Base-by-base conservation (phyloP, 2,329 filamentous ascomycete genomes). In the Ophiostoma himal-ulmi region DNA sequence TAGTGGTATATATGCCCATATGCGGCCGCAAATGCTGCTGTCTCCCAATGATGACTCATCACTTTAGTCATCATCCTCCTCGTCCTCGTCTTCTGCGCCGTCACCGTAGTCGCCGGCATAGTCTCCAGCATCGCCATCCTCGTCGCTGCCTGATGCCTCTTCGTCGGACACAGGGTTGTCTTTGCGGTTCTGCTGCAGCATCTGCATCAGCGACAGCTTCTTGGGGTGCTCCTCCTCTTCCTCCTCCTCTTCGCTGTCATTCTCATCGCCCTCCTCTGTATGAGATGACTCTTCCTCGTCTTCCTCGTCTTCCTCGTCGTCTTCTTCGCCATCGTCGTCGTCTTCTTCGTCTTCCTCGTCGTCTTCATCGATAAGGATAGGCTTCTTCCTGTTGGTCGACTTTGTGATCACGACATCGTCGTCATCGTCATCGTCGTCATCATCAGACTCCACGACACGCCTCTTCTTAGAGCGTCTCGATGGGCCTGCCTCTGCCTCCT, bases 161-260 rank as follows among this genome's bases (percentile, higher is more conserved):
- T 68, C 69, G n/a, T 44, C 60, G 30, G 69, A 37, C 3, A 70
- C 36, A 1, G 69, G 70, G 5, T 71, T 72, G 14, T 69, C 17
- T 8, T 36, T 5, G 36, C 70, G 69, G 26, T 41, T 39, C 20
- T 67, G 39, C 39, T 62, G 68, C 69, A 73, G 68, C 13, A 54
- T 48, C 41, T 73, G 67, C 11, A 68, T 69, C 26, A 73, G 67
- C n/a, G 69, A 72, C 14, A 73, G 36, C n/a, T 65, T 65, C 62
- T 65, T 65, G 17, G 65, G 37, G n/a, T 67, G 37, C 36, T 66
- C 30, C 17, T 69, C 36, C 54, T 69, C 22, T 8, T 13, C 26
- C n/a, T 39, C 26, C n/a, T 39, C n/a, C 26, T 30, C 36, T 10
- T 60, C 64, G 34, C 37, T 60, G 52, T 66, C 64, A 30, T 67